These are phyloP conservation scores for Begonia masoniana DNA, from an alignment of 306 rosid genomes.

Conservation along the genomic window DNA sequence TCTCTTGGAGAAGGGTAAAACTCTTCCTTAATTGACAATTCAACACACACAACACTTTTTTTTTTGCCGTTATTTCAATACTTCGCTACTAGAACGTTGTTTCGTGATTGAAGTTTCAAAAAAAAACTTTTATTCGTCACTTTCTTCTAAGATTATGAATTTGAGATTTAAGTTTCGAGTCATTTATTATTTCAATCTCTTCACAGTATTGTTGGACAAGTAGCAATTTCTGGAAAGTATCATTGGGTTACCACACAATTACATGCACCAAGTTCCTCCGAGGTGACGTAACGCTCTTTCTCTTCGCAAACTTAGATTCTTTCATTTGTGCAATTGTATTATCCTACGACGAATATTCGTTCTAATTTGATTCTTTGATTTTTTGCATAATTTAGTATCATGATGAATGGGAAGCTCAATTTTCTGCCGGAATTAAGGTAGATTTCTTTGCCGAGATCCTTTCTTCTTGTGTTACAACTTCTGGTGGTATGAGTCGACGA, in stretches of 20 bases:
- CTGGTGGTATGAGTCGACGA: no score
- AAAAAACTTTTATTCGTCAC: no score
- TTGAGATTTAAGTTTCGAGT: not conserved
- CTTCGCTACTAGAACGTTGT: not conserved
- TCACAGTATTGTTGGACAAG: constrained; percentile 82
- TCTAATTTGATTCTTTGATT: not conserved
- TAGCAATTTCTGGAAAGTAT: constrained; percentile 80
- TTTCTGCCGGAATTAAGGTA: constrained; percentile 87
- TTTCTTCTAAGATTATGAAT: not conserved
- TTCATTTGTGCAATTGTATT: not conserved
- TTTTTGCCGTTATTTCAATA: no score
- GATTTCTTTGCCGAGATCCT: constrained; percentile 6
- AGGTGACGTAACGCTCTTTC: constrained; percentile 29
- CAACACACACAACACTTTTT: no score
- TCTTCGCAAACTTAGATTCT: no score
- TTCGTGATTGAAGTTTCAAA: not conserved
- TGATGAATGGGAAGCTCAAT: constrained; percentile 82
- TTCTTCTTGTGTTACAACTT: no score
- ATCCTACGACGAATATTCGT: constrained; percentile 8
- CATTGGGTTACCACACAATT: constrained; percentile 78
- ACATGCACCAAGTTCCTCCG: constrained; percentile 35
- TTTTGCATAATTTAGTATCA: constrained; percentile 29
- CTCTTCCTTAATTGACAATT: constrained; percentile 4
- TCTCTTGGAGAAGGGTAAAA: constrained; percentile 93
- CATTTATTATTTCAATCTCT: constrained; percentile 9